Base-by-base conservation (phyloP, 164 flowering plant genomes). In the Nymphaea colorata region DNA sequence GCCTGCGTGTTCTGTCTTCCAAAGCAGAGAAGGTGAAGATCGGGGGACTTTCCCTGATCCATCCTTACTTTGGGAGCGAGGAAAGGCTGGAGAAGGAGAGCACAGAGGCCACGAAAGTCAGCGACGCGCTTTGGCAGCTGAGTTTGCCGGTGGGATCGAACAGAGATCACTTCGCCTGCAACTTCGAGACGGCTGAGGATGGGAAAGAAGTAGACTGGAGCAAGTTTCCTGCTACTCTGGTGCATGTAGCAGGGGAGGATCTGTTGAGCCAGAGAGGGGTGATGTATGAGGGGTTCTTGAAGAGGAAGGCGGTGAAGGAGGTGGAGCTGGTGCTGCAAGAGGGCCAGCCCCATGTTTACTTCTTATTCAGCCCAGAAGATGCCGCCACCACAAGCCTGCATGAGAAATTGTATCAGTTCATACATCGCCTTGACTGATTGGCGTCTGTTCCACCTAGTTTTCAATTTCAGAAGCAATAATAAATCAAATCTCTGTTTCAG, bases 31-130 rank as follows among this genome's bases (percentile, higher is more conserved):
- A 42, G 3, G 55, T 81, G 5, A 66, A 60, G 14, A 75, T 85
- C 59, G 74, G 43, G 59, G 85, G 89, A 4, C 15, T 88, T 64
- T 5, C 86, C 73, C 68, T 69, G 45, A 80, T 88, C 14, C 93
- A 90, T 68, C 96, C 93, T 10, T 90, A 78, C 66, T 88, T 86
- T 44, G 90, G 93, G 42, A 83, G 85, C 44, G 85, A 85, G 73
- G 64, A 64, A 71, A 78, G 94, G 76, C 82, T 85, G 6, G 62
- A 73, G 55, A 68, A 64, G 14, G 95, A 91, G 77, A 60, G 67
- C 75, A 80, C 44, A 0, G 66, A 12, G 8, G 71, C 76, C 17
- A 85, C 87, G 42, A 65, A 64, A 7, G 70, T 66, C 72, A 88
- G 82, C 25, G 97, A 91, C 74, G 74, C 86, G 86, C 85, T 87